Percentiles rank a stretch among this genome's conserved stretches.
Conservation (phyloP, 768 basidiomycete genomes). For the Mycena haematopus region DNA sequence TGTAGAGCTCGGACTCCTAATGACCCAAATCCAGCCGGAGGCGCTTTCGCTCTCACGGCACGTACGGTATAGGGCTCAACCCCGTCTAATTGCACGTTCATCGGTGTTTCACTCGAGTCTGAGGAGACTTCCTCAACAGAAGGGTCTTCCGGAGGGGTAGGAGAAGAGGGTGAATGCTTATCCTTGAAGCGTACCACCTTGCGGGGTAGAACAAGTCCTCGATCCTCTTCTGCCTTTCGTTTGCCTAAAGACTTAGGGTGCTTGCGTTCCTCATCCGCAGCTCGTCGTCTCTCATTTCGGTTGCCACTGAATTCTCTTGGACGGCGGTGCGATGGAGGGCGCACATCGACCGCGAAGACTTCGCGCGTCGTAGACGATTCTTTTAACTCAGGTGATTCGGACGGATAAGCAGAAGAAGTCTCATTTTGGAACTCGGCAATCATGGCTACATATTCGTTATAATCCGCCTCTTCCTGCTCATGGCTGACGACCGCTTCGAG, state of each 20-base stretch:
- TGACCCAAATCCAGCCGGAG: neutral
- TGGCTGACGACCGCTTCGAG: neutral
- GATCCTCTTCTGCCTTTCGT: too few relatives aligned
- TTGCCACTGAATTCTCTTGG: neutral
- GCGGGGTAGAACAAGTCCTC: too few relatives aligned
- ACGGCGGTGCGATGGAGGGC: neutral
- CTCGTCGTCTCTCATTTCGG: too few relatives aligned
- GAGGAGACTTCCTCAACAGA: too few relatives aligned
- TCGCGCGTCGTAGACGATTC: neutral
- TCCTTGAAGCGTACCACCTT: too few relatives aligned
- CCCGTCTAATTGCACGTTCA: too few relatives aligned
- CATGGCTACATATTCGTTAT: slow-evolving; percentile 21
- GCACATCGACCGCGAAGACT: neutral
- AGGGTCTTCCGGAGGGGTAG: neutral
- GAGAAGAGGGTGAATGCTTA: neutral
- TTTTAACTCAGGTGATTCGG: neutral
- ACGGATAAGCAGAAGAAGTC: neutral
- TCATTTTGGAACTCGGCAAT: slow-evolving; percentile 2
- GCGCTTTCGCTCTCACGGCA: too few relatives aligned
- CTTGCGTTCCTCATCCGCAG: too few relatives aligned
- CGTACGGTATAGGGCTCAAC: too few relatives aligned
- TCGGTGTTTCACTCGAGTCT: neutral
- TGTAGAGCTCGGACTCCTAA: slow-evolving; percentile 21
- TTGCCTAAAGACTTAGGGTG: too few relatives aligned
- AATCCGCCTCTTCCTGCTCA: slow-evolving; percentile 6